Percentiles rank a stretch among this genome's conserved stretches.
Evolutionary conservation across 2,329 filamentous ascomycete genomes (phyloP).

Genomic region (Lecanicillium sp.): DNA sequence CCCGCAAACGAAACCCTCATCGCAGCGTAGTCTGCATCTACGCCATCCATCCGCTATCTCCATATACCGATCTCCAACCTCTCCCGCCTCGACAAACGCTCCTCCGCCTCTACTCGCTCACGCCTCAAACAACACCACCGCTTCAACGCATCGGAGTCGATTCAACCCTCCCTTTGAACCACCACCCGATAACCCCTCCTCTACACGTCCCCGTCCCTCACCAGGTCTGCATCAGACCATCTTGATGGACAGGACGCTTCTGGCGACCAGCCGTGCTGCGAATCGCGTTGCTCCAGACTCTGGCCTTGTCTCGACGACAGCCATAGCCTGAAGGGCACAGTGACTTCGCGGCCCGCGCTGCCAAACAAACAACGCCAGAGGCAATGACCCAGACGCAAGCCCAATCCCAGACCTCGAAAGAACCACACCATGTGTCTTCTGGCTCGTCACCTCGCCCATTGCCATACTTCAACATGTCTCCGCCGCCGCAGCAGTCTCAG

Average conservation of each 20-base stretch:
- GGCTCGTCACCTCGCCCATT: slow-evolving; percentile 1
- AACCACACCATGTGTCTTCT: slow-evolving; percentile 7
- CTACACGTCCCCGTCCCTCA: not conserved
- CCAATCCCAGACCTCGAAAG: slow-evolving; percentile 5
- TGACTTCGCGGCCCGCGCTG: slow-evolving; percentile 13
- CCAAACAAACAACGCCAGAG: slow-evolving; percentile 7
- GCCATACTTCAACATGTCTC: slow-evolving; percentile 4
- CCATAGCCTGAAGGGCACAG: slow-evolving; percentile 19
- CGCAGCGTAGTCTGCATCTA: too few species aligned
- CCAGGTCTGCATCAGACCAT: slow-evolving; percentile 4
- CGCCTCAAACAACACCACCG: too few species aligned
- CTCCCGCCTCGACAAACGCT: too few species aligned
- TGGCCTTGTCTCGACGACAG: slow-evolving; percentile 16
- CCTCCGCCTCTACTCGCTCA: too few species aligned
- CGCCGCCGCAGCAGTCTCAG: not conserved
- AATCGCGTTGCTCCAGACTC: slow-evolving; percentile 17
- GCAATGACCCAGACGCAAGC: slow-evolving; percentile 8
- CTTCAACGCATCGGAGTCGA: too few species aligned
- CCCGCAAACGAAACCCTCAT: too few species aligned
- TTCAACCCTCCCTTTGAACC: too few species aligned
- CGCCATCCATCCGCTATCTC: too few species aligned
- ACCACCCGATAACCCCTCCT: not conserved
- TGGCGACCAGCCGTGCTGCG: slow-evolving; percentile 25
- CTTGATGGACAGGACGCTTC: slow-evolving; percentile 30
- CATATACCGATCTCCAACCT: too few species aligned